These are phyloP conservation scores for Phytomonas serpens DNA, from an alignment of 208 protist species.

Conservation along the genomic window DNA sequence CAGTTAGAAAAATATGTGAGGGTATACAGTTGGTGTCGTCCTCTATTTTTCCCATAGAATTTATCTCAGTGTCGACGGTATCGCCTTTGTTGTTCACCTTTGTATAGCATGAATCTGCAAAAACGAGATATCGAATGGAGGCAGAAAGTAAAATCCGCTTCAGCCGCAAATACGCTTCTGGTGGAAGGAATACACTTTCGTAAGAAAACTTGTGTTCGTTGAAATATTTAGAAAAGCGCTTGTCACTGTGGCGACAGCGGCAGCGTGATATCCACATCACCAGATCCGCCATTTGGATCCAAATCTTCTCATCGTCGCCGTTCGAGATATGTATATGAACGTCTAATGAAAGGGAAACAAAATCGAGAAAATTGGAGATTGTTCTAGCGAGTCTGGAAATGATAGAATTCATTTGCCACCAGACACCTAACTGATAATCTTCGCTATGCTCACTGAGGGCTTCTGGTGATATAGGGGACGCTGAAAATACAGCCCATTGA, in stretches of 20 bases:
- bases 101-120: background rate
- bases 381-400: background rate
- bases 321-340: background rate
- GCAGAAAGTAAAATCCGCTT: background rate
- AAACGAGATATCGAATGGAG: background rate
- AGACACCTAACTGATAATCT: background rate
- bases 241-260: background rate
- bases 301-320: background rate
- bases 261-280: background rate
- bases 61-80: background rate
- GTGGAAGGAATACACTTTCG: background rate
- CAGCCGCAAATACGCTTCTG: background rate
- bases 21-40: background rate
- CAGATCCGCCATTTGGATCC: background rate
- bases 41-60: background rate
- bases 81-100: background rate
- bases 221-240: background rate
- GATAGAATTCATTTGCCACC: background rate
- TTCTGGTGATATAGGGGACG: background rate
- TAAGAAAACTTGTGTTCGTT: background rate
- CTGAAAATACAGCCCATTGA: conserved; percentile 1
- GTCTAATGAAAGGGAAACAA: background rate
- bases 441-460: background rate
- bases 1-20: background rate
- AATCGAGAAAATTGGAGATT: background rate